Evolutionary conservation across 495 filamentous ascomycete species (phyloP).

Genomic region (Penicillium tannophilum): DNA sequence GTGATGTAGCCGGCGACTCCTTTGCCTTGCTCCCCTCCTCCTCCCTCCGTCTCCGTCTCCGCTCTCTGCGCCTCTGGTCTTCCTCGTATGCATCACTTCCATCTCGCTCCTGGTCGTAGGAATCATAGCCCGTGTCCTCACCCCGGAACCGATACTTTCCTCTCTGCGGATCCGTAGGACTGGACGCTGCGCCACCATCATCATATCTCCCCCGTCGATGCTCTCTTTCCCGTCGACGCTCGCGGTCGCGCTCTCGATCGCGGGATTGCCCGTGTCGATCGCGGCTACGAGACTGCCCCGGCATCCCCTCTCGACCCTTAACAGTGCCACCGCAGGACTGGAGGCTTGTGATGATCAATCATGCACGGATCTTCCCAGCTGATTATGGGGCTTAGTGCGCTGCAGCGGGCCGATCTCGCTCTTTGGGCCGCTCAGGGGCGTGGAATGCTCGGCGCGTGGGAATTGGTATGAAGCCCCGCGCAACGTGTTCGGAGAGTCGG

Average conservation of each 20-base stretch:
- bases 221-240: slow-evolving; percentile 27
- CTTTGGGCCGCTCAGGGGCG: background rate
- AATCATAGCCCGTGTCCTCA: slow-evolving; percentile 26
- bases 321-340: slow-evolving; percentile 10
- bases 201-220: slow-evolving; percentile 32
- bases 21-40: slow-evolving; percentile 37
- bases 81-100: slow-evolving; percentile 18
- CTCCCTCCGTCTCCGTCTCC: slow-evolving; percentile 17
- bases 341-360: background rate
- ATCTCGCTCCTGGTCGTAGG: slow-evolving; percentile 15
- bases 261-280: slow-evolving; percentile 45
- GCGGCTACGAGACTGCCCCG: slow-evolving; percentile 43
- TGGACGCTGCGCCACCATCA: slow-evolving; percentile 19
- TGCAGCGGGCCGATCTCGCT: slow-evolving; percentile 8
- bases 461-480: slow-evolving; percentile 13
- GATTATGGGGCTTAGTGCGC: slow-evolving; percentile 7
- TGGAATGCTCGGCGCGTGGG: slow-evolving; percentile 3
- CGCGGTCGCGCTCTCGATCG: slow-evolving; percentile 35
- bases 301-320: slow-evolving; percentile 31
- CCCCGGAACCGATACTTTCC: slow-evolving; percentile 28
- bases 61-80: slow-evolving; percentile 21
- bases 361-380: background rate
- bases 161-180: slow-evolving; percentile 18
- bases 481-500: slow-evolving; percentile 6
- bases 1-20: slow-evolving; percentile 39